These are phyloP conservation scores for Spirogloea muscicola DNA, from an alignment of 139 green algal genomes.

Conservation along the genomic window DNA sequence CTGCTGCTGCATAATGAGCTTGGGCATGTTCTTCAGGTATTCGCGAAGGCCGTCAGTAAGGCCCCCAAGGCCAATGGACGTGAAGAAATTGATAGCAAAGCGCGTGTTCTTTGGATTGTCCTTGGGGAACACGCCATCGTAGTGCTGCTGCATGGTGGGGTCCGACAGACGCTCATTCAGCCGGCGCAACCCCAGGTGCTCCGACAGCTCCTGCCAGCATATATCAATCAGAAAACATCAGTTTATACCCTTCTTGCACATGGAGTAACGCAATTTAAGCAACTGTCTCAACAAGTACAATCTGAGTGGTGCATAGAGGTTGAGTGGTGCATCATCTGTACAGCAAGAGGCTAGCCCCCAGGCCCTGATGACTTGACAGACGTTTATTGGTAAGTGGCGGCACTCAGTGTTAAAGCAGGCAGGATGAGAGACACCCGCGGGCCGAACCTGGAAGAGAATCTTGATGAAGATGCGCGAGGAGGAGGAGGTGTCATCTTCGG, in stretches of 20 bases:
- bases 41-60: constrained; percentile 90
- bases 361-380: too few relatives aligned
- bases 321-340: too few relatives aligned
- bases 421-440: constrained; percentile 42
- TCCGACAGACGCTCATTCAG: constrained; percentile 84
- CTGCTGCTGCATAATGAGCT: constrained; percentile 54
- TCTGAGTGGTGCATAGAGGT: too few relatives aligned
- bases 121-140: constrained; percentile 85
- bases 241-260: too few relatives aligned
- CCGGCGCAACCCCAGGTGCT: constrained; percentile 79
- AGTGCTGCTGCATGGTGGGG: constrained; percentile 58
- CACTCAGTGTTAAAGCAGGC: too few relatives aligned
- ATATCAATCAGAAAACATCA: too few relatives aligned
- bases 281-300: too few relatives aligned
- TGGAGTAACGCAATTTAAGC: too few relatives aligned
- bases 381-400: too few relatives aligned
- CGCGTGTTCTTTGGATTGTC: constrained; percentile 81
- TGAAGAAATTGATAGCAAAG: constrained; percentile 99
- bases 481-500: constrained; percentile 96
- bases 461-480: constrained; percentile 98
- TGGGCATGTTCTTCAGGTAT: constrained; percentile 65
- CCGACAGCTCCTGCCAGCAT: constrained; percentile 87
- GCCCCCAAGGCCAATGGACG: constrained; percentile 93
- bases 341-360: too few relatives aligned
- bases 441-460: constrained; percentile 83